Percentiles rank a stretch among this genome's conserved stretches.
phyloP scores from a whole-genome alignment of 257 asterid species.

The Solanum neorickii region DNA sequence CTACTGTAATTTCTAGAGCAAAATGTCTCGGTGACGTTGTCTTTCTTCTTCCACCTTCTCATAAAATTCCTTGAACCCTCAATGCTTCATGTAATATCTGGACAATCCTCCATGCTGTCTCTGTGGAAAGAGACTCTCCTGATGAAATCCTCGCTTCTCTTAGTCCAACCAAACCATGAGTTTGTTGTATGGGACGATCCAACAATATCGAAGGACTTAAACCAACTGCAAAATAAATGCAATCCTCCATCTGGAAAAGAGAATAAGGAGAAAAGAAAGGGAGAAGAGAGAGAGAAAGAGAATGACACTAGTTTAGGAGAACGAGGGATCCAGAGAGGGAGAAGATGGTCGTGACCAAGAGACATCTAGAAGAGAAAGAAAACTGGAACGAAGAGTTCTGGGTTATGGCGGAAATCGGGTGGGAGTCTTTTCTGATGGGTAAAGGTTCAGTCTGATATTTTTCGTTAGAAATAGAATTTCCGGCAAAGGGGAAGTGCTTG shows the following conservation, averaged over 20 bases:
- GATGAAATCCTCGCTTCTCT: background rate
- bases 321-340: background rate
- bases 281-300: background rate
- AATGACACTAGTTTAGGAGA: background rate
- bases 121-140: background rate
- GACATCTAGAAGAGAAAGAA: background rate
- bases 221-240: background rate
- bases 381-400: background rate
- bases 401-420: background rate
- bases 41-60: background rate
- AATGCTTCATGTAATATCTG: background rate
- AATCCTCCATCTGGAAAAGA: background rate
- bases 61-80: background rate
- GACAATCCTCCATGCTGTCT: background rate
- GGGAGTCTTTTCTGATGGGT: background rate
- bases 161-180: background rate
- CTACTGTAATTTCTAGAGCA: background rate
- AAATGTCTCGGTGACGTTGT: background rate
- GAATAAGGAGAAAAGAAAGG: background rate
- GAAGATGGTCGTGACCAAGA: background rate
- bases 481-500: background rate
- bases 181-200: background rate
- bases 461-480: background rate
- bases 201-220: background rate
- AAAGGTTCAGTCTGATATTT: background rate